These are phyloP conservation scores for Globisporangium paroecandrum DNA, from an alignment of 352 stramenopile genomes.

Conservation along the genomic window DNA sequence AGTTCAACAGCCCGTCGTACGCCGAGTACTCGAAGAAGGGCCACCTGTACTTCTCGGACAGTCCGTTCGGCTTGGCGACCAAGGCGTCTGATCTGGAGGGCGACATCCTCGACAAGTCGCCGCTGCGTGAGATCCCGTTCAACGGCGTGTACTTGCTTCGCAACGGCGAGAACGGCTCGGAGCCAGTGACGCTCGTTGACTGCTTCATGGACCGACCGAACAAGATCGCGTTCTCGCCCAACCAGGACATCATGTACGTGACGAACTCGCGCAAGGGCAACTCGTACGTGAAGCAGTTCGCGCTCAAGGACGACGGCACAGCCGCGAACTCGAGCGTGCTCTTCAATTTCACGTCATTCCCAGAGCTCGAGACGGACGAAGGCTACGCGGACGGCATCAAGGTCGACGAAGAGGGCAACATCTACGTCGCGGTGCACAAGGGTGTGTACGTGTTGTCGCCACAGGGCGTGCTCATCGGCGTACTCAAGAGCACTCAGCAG, in stretches of 20 bases:
- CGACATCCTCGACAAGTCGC: slow-evolving; percentile 63
- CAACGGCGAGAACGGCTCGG: slow-evolving; percentile 36
- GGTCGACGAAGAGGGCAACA: slow-evolving; percentile 65
- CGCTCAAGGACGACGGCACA: slow-evolving; percentile 50
- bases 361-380: slow-evolving; percentile 52
- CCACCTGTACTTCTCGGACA: slow-evolving; percentile 80
- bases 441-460: slow-evolving; percentile 70
- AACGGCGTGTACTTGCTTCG: slow-evolving; percentile 75
- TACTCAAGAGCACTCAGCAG: slow-evolving; percentile 49
- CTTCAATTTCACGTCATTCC: slow-evolving; percentile 76
- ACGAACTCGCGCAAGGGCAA: slow-evolving; percentile 75
- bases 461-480: slow-evolving; percentile 47
- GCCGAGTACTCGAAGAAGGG: slow-evolving; percentile 59
- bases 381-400: slow-evolving; percentile 75
- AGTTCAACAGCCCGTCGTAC: slow-evolving; percentile 76
- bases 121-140: slow-evolving; percentile 70
- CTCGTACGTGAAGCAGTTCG: slow-evolving; percentile 76
- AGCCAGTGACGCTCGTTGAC: slow-evolving; percentile 53
- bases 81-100: slow-evolving; percentile 54
- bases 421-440: slow-evolving; percentile 76
- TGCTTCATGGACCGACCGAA: slow-evolving; percentile 78
- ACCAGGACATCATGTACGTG: slow-evolving; percentile 74
- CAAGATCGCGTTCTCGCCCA: slow-evolving; percentile 77
- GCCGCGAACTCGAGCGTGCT: slow-evolving; percentile 51
- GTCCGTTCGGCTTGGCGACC: slow-evolving; percentile 67